Conservation (phyloP, 192 early-diverging fungal species). For the Coemansia sp. region DNA sequence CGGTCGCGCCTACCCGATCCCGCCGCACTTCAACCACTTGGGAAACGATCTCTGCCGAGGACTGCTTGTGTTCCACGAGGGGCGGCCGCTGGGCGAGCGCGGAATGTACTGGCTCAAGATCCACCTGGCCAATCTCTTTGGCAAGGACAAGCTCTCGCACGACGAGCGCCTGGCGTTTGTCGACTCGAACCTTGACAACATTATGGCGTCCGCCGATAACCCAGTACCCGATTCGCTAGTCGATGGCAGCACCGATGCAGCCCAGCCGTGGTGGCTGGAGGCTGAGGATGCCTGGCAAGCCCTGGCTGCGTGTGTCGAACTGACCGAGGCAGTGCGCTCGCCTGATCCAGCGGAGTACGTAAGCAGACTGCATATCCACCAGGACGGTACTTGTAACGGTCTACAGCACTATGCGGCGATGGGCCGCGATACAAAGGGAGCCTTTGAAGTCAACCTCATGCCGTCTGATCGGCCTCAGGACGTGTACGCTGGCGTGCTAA, state of each 20-base stretch:
- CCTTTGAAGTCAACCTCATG: conserved; percentile 84
- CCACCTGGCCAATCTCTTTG: conserved; percentile 90
- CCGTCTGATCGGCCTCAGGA: conserved; percentile 87
- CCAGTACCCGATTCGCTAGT: conserved; percentile 62
- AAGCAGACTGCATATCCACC: conserved; percentile 86
- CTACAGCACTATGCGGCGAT: conserved; percentile 98
- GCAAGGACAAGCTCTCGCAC: conserved; percentile 91
- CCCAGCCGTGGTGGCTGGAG: conserved; percentile 82
- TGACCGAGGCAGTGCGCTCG: conserved; percentile 71
- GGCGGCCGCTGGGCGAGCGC: conserved; percentile 73
- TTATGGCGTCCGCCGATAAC: conserved; percentile 82
- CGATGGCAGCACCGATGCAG: conserved; percentile 49
- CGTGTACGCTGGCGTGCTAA: conserved; percentile 90
- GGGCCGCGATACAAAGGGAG: conserved; percentile 88
- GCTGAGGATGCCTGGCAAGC: conserved; percentile 95
- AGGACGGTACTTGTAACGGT: conserved; percentile 98
- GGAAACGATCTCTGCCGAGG: conserved; percentile 97
- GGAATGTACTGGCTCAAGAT: conserved; percentile 95
- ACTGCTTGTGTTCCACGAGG: conserved; percentile 81
- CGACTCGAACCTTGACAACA: conserved; percentile 73
- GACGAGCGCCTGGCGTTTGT: conserved; percentile 78
- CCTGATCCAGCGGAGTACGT: conserved; percentile 71
- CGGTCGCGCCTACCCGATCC: conserved; percentile 97
- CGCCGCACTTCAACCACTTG: conserved; percentile 93
- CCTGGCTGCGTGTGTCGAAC: conserved; percentile 86